Evolutionary conservation across 164 flowering plant genomes (phyloP), one percentile per base, ranked within the genome.

Genomic region (Berberis thunbergii): DNA sequence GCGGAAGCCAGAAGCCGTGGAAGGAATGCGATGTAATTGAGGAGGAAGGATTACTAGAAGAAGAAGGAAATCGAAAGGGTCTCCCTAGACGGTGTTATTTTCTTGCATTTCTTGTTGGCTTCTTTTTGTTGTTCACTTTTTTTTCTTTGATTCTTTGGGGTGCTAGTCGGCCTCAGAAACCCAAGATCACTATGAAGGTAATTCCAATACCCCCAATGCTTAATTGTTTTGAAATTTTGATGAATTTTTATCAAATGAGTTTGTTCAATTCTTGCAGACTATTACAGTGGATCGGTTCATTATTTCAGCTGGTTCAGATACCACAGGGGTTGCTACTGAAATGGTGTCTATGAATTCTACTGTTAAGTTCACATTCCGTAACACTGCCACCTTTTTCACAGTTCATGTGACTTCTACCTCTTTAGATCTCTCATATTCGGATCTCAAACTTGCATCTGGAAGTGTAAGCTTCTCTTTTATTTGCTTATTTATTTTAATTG

Each of bases 351-450:
- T 85, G 76, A 92, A 92, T 65, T 78, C 95, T 9, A 82, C 98
- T 0, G 80, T 89, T 13, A 92, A 74, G 59, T 64, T 92, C 70
- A 70, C 73, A 1, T 92, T 76, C 69, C 83, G 89, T 0, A 92
- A 89, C 77, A 87, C 83, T 0, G 98, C 88, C n/a, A 78, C 95
- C 9, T 92, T 92, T 53, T 92, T 92, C 63, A 96, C 96, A 0
- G 79, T 92, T 49, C 96, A 92, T 64, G 96, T 92, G 3, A 61
- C 89, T 1, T 74, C 96, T 7, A 80, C 87, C 0, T 89, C 95
- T 2, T 7, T 87, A 0, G 87, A 84, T 75, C 83, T 92, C 49
- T 73, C 88, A n/a, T 91, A 71, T 68, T 84, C 81, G 7, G 63
- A 81, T 11, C 74, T 88, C 80, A 78, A 53, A 0, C 39, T 91